Evolutionary conservation across 495 filamentous ascomycete genomes (phyloP).

Genomic region (Podospora anserina): DNA sequence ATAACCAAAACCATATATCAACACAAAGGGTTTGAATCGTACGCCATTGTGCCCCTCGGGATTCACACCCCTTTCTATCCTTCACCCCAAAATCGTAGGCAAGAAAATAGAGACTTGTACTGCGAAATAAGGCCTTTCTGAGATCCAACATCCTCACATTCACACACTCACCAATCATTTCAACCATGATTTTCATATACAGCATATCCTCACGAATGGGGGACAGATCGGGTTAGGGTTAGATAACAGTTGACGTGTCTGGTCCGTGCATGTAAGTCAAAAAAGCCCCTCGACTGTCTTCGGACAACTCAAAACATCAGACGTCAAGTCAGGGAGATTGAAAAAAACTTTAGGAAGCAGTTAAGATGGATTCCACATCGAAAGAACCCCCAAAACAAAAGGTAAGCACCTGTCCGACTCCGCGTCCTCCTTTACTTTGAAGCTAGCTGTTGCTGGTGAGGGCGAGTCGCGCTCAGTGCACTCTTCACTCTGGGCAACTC

Average conservation of each 20-base stretch:
- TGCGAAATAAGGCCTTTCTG: no score
- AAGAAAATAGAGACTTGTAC: no score
- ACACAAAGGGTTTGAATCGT: no score
- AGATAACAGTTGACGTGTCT: neutral
- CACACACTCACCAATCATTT: no score
- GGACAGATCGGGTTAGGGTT: neutral
- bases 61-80: no score
- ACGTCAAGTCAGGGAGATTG: neutral
- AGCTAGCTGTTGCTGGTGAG: neutral
- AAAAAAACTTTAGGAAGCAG: neutral
- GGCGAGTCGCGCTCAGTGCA: constrained; percentile 1
- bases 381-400: constrained; percentile 23
- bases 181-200: no score
- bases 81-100: no score
- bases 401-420: constrained; percentile 14
- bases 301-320: neutral
- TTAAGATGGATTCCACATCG: neutral
- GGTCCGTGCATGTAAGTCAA: constrained; percentile 3
- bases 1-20: no score
- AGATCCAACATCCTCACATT: no score
- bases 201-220: no score
- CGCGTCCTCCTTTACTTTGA: neutral
- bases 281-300: neutral
- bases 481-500: constrained; percentile 1
- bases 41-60: no score